phyloP scores from a whole-genome alignment of 2,329 filamentous ascomycete genomes.

The Pochonia chlamydosporia region DNA sequence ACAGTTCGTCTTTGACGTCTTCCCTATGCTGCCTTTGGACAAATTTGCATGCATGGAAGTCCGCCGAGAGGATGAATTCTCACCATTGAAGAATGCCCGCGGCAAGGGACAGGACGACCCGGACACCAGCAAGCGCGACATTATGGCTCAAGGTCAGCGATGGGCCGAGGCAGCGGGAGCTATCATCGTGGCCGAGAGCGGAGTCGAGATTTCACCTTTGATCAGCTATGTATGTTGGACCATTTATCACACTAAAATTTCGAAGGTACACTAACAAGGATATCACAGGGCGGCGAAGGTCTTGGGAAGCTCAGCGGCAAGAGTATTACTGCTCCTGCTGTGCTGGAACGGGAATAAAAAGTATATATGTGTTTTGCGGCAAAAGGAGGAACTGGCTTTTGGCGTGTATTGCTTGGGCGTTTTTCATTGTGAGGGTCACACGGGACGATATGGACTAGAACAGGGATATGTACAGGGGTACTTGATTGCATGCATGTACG shows the following conservation, averaged over 20 bases:
- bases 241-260: not conserved
- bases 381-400: not conserved
- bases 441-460: not conserved
- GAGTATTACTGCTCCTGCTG: constrained; percentile 45
- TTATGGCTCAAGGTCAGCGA: constrained; percentile 81
- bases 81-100: constrained; percentile 83
- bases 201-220: constrained; percentile 86
- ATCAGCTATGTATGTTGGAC: constrained; percentile 84
- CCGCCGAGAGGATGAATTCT: constrained; percentile 95
- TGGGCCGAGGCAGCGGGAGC: constrained; percentile 81
- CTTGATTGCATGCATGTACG: not conserved
- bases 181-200: constrained; percentile 60
- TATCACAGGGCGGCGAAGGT: constrained; percentile 53
- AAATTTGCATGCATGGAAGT: constrained; percentile 97
- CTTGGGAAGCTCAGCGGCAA: constrained; percentile 50
- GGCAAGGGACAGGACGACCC: constrained; percentile 89
- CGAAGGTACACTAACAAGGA: constrained; percentile 9
- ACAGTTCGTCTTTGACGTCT: constrained; percentile 98
- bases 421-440: constrained; percentile 4
- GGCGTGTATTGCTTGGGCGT: constrained; percentile 1
- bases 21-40: constrained; percentile 76
- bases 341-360: constrained; percentile 39
- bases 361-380: not conserved
- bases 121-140: constrained; percentile 85
- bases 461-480: not conserved